Percentiles rank a stretch among this genome's conserved stretches.
Evolutionary conservation across 2,329 filamentous ascomycete genomes (phyloP).

Genomic region (Epichloe coenophiala): DNA sequence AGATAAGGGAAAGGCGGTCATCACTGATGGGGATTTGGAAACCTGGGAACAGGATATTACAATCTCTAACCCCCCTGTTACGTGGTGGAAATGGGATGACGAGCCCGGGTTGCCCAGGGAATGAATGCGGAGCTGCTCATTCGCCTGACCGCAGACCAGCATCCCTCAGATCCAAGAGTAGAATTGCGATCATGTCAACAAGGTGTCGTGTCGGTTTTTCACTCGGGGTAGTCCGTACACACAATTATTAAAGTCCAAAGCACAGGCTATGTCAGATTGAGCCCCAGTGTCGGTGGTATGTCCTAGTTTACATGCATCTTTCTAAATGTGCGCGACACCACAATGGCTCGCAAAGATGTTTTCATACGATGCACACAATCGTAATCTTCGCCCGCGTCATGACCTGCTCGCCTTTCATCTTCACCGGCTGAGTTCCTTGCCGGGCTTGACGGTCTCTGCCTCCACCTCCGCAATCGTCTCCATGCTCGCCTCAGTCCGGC

Average conservation of each 20-base stretch:
- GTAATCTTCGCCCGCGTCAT: neutral
- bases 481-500: conserved; percentile 13
- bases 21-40: neutral
- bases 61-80: neutral
- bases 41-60: neutral
- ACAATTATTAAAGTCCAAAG: neutral
- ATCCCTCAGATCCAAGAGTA: too few species aligned
- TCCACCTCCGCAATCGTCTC: conserved; percentile 8
- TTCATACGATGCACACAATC: neutral
- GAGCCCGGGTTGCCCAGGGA: too few species aligned
- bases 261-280: neutral
- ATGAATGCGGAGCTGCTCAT: too few species aligned
- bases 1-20: conserved; percentile 1
- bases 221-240: neutral
- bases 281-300: neutral
- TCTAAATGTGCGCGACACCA: conserved; percentile 1
- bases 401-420: neutral
- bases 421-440: conserved; percentile 5
- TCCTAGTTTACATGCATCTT: neutral
- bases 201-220: neutral
- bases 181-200: too few species aligned
- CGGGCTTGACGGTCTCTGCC: conserved; percentile 6
- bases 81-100: too few species aligned
- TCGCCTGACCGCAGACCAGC: too few species aligned
- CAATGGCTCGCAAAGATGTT: neutral